Conservation (phyloP, 495 filamentous ascomycete genomes). For the Neurospora sp. region DNA sequence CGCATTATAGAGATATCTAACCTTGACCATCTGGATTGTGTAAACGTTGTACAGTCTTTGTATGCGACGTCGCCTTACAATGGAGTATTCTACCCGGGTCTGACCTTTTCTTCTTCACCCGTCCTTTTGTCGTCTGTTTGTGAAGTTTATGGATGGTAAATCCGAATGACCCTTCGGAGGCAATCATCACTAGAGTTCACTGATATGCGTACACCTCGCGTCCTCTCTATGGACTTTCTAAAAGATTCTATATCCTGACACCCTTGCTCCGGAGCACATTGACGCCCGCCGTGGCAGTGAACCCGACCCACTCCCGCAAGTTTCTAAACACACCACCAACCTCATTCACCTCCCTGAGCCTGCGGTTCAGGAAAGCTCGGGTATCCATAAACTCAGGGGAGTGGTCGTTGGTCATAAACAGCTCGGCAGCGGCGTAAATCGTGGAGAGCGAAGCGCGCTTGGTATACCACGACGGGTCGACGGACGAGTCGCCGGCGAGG, state of each 20-base stretch:
- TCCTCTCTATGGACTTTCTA: not conserved
- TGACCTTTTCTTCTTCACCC: not conserved
- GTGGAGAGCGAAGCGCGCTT: conserved; percentile 67
- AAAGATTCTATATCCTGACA: conserved; percentile 39
- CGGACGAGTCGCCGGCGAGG: conserved; percentile 68
- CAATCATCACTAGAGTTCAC: not conserved
- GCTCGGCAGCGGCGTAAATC: conserved; percentile 77
- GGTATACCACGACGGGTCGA: conserved; percentile 86
- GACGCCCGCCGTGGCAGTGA: conserved; percentile 54
- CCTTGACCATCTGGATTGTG: not conserved
- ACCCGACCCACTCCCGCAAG: conserved; percentile 64
- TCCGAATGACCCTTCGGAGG: not conserved
- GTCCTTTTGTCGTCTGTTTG: not conserved
- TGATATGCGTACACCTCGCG: not conserved
- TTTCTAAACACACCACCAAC: conserved; percentile 50
- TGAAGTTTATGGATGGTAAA: not conserved
- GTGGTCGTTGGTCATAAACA: conserved; percentile 86
- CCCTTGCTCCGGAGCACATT: conserved; percentile 59
- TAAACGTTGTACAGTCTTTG: not conserved
- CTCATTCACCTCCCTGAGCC: conserved; percentile 57
- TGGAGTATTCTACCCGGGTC: not conserved
- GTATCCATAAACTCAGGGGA: conserved; percentile 60
- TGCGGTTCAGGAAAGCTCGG: conserved; percentile 63
- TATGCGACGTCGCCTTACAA: not conserved
- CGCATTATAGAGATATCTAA: not conserved